These are phyloP conservation scores for Alnus glutinosa DNA, from an alignment of 306 rosid genomes.

Conservation along the genomic window DNA sequence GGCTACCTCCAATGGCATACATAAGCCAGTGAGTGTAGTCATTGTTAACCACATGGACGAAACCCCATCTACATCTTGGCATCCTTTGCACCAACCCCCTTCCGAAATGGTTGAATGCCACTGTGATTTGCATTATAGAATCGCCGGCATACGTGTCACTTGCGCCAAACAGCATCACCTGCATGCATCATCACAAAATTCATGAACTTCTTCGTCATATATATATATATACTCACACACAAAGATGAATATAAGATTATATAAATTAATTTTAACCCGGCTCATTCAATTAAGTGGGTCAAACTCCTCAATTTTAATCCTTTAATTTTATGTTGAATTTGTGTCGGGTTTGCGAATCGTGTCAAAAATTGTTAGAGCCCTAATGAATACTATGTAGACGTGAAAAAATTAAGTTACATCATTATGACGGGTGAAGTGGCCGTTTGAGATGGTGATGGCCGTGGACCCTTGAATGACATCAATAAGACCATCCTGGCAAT, in stretches of 20 bases:
- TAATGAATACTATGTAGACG: too few species aligned
- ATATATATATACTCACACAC: background rate
- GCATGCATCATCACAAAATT: constrained; percentile 4
- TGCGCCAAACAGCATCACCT: constrained; percentile 74
- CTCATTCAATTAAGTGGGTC: too few species aligned
- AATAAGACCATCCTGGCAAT: constrained; percentile 63
- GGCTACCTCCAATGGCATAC: constrained; percentile 91
- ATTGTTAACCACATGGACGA: constrained; percentile 74
- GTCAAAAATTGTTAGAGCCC: too few species aligned
- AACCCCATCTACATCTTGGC: constrained; percentile 71
- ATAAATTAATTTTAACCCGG: too few species aligned
- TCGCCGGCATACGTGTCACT: constrained; percentile 43
- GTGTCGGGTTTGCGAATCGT: too few species aligned
- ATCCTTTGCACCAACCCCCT: constrained; percentile 68
- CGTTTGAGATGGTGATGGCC: constrained; percentile 73
- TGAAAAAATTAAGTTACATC: constrained; percentile 37
- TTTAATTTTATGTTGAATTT: too few species aligned
- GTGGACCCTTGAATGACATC: constrained; percentile 76
- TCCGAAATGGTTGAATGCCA: constrained; percentile 74
- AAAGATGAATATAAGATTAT: too few species aligned
- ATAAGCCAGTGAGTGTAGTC: constrained; percentile 83
- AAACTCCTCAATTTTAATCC: too few species aligned
- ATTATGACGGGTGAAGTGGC: constrained; percentile 64
- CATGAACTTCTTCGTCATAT: background rate
- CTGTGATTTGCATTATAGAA: constrained; percentile 57